Evolutionary conservation across 768 basidiomycete species (phyloP).

Genomic region (Pleurotus platypus): DNA sequence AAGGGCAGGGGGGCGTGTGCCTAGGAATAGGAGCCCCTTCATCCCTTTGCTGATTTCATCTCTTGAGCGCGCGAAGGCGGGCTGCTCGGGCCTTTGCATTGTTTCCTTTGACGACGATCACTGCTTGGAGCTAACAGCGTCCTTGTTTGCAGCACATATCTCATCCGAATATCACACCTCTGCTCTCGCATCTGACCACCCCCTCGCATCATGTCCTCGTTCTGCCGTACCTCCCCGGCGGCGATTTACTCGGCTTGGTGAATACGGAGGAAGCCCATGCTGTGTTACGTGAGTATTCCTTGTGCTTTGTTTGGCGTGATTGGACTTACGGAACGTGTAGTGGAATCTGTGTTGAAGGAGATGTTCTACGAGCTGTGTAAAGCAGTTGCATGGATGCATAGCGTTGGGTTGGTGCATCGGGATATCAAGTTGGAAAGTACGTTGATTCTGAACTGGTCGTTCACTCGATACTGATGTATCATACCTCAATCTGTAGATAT

Average conservation of each 20-base stretch:
- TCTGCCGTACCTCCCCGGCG: constrained; percentile 77
- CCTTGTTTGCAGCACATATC: constrained; percentile 56
- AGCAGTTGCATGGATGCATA: constrained; percentile 87
- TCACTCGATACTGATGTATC: constrained; percentile 20
- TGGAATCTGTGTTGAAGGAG: constrained; percentile 53
- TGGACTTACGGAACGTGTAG: constrained; percentile 14
- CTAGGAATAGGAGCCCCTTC: not conserved
- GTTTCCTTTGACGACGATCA: not conserved
- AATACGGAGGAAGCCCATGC: constrained; percentile 49
- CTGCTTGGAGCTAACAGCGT: not conserved
- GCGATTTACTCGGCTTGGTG: constrained; percentile 78
- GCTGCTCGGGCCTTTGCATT: not conserved
- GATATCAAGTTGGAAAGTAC: constrained; percentile 86
- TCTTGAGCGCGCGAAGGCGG: not conserved
- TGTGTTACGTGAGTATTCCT: constrained; percentile 25
- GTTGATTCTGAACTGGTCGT: constrained; percentile 28
- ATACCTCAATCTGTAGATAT: constrained; percentile 48
- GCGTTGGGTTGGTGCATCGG: constrained; percentile 80
- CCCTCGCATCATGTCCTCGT: constrained; percentile 74
- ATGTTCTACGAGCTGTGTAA: constrained; percentile 76
- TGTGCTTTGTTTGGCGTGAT: not conserved
- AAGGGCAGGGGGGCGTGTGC: not conserved
- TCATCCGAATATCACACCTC: constrained; percentile 76
- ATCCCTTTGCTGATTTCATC: not conserved
- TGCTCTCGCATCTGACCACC: constrained; percentile 69